Base-by-base conservation (phyloP, 202 grass and related monocot species). In the Zoysia matrella region DNA sequence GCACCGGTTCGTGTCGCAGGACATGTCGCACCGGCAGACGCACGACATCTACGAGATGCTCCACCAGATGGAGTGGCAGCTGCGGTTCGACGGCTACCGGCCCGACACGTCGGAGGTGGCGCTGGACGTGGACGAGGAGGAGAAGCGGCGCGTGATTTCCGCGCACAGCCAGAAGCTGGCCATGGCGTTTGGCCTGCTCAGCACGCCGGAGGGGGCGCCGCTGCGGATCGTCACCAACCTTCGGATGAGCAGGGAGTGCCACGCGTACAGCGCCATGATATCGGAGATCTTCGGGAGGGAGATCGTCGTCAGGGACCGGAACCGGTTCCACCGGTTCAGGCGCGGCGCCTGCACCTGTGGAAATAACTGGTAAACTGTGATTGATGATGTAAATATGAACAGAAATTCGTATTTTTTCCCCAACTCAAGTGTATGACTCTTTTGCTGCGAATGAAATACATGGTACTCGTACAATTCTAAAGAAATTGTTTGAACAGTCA, bases 131-230 rank as follows among this genome's bases (percentile, higher is more conserved):
- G 79, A 65, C 39, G 89, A 91, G 8, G 89, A 93, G 62, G 94
- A 93, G 84, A 97, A 91, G 86, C 77, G 22, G 79, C 70, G 74
- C 14, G 53, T 72, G 65, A 40, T 89, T 8, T 56, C 65, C 6
- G 83, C 72, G 61, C 87, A 92, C 70, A 94, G 94, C 79, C 89
- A 97, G 83, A 94, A 97, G 87, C 91, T 97, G 47, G 94, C 94
- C 15, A 90, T 94, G 69, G 94, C 94, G 68, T 97, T 94, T 69
- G 87, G 86, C 36, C 79, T 97, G 60, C 69, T 91, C 13, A 90
- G 77, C 65, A 86, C 85, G 82, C 75, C 85, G 75, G 62, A 91
- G 6, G 58, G 83, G 43, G 44, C 68, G 42, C 72, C 61, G 6
- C 87, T 97, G 71, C 82, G 89, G 73, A 57, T 97, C 45, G 80